phyloP scores from a whole-genome alignment of 2,329 filamentous ascomycete genomes.

The Aspergillus sergii region DNA sequence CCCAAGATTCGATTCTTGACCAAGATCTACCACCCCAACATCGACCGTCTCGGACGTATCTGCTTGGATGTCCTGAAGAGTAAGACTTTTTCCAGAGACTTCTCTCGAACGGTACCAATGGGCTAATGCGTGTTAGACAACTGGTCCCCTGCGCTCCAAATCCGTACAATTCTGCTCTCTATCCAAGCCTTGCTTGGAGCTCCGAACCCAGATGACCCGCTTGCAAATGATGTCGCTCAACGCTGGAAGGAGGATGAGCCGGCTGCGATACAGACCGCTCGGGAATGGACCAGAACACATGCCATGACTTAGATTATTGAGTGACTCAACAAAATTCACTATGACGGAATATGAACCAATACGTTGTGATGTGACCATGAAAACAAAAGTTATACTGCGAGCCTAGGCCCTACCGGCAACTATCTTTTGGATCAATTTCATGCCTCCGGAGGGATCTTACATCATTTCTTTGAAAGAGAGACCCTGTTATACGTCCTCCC shows the following conservation, averaged over 20 bases:
- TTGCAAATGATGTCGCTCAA: conserved; percentile 96
- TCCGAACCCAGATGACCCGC: conserved; percentile 96
- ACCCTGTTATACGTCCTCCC: conserved; percentile 6
- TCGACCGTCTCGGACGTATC: conserved; percentile 95
- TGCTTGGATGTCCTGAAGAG: conserved; percentile 97
- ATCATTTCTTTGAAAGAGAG: conserved; percentile 8
- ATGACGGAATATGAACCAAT: conserved; percentile 20
- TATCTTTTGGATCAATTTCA: conserved; percentile 16
- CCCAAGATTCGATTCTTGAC: conserved; percentile 98
- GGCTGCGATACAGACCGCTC: conserved; percentile 87
- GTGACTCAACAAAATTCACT: conserved; percentile 12
- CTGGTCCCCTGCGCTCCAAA: conserved; percentile 97
- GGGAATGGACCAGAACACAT: conserved; percentile 86
- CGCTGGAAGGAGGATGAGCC: conserved; percentile 96
- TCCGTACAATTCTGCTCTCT: conserved; percentile 95
- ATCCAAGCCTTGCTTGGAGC: conserved; percentile 96
- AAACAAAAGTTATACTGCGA: conserved; percentile 21
- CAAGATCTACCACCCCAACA: conserved; percentile 99
- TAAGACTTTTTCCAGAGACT: conserved; percentile 47
- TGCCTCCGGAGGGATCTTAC: conserved; percentile 8
- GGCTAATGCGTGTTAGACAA: conserved; percentile 66
- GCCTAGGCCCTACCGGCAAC: conserved; percentile 19
- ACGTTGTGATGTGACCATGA: conserved; percentile 37
- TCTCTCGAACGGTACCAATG: background rate
- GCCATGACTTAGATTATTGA: conserved; percentile 58